Conservation (phyloP, 1,284 basidiomycete genomes). For the Sphagnurus paluster region DNA sequence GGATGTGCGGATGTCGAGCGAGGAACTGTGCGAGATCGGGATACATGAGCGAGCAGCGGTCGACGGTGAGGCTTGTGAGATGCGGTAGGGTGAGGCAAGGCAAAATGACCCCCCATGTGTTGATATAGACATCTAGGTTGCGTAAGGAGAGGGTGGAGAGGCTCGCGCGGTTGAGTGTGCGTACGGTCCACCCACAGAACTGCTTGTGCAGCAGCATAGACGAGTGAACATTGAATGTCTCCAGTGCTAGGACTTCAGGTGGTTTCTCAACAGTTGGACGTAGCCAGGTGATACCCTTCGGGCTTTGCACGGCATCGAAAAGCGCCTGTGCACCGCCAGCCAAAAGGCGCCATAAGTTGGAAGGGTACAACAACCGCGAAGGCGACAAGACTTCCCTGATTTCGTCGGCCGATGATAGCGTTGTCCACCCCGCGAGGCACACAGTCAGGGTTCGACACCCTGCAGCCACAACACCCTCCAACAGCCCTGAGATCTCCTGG, state of each 20-base stretch:
- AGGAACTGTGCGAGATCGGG: conserved; percentile 21
- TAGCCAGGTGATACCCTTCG: too few relatives aligned
- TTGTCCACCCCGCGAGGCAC: conserved; percentile 12
- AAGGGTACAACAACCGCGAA: background rate
- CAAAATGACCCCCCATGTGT: conserved; percentile 21
- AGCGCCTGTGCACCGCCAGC: background rate
- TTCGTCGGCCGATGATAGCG: conserved; percentile 5
- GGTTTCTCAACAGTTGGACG: too few relatives aligned
- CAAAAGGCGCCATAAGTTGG: background rate
- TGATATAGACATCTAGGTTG: conserved; percentile 18
- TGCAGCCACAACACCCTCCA: conserved; percentile 14
- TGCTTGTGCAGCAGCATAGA: conserved; percentile 24
- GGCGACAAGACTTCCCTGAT: background rate
- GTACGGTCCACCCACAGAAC: conserved; percentile 25
- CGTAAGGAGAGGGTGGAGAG: conserved; percentile 26
- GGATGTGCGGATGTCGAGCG: conserved; percentile 21
- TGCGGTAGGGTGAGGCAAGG: conserved; percentile 20
- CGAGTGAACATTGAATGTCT: conserved; percentile 25
- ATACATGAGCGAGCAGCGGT: conserved; percentile 18
- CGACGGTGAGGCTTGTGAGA: conserved; percentile 22
- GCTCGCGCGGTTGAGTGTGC: conserved; percentile 21
- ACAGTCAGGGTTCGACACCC: conserved; percentile 19
- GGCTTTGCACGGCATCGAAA: too few relatives aligned
- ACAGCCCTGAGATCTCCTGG: conserved; percentile 9
- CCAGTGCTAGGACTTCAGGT: too few relatives aligned